Evolutionary conservation across 192 early-diverging fungal genomes (phyloP).

Genomic region (Coemansia sp.): DNA sequence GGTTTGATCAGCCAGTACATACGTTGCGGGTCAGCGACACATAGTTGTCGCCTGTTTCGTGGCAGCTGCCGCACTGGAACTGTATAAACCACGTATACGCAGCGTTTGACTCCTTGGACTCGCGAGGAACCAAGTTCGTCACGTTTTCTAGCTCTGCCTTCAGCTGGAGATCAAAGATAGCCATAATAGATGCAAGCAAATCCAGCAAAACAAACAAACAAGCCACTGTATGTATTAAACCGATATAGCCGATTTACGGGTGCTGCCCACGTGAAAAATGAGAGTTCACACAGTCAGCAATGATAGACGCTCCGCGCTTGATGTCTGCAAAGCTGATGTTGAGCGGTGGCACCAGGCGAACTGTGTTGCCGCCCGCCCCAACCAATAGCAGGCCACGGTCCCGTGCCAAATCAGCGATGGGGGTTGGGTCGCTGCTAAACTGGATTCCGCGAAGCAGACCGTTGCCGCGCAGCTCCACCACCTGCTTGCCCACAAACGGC

Average conservation of each 20-base stretch:
- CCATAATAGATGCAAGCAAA: conserved; percentile 14
- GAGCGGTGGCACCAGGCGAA: conserved; percentile 92
- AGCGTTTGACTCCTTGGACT: conserved; percentile 30
- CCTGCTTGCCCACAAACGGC: conserved; percentile 50
- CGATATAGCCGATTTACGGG: conserved; percentile 10
- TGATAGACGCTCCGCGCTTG: conserved; percentile 67
- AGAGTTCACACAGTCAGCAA: conserved; percentile 57
- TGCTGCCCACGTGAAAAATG: conserved; percentile 2
- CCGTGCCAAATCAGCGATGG: conserved; percentile 70
- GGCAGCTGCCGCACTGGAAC: conserved; percentile 77
- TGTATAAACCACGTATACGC: conserved; percentile 71
- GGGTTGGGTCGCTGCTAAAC: conserved; percentile 66
- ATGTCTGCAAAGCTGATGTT: conserved; percentile 76
- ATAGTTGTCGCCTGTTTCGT: conserved; percentile 65
- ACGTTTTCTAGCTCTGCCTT: conserved; percentile 83
- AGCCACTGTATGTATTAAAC: conserved; percentile 2
- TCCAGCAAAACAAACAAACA: conserved; percentile 2
- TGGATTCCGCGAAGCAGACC: conserved; percentile 88
- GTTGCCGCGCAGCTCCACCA: conserved; percentile 77
- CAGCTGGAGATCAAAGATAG: conserved; percentile 59
- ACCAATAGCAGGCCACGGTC: conserved; percentile 87
- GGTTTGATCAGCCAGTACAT: background rate
- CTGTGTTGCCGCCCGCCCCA: conserved; percentile 79
- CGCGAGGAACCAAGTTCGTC: conserved; percentile 64
- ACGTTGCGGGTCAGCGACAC: conserved; percentile 26